These are phyloP conservation scores for Candida sp. DNA, from an alignment of 1,139 yeast genomes.

Conservation along the genomic window DNA sequence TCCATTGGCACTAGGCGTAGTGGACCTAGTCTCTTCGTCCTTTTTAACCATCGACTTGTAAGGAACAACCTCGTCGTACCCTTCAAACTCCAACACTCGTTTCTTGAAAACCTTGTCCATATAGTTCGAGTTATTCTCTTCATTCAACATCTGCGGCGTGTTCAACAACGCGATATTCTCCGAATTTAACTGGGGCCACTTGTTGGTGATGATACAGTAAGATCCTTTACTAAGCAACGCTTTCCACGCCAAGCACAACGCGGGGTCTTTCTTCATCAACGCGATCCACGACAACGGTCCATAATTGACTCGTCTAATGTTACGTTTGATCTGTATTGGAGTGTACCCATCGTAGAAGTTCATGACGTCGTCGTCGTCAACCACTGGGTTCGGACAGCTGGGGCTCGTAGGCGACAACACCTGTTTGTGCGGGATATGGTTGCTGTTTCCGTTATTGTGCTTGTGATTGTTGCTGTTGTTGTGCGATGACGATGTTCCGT, in stretches of 20 bases:
- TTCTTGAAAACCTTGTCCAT: conserved; percentile 33
- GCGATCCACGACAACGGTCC: conserved; percentile 58
- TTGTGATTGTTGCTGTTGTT: neutral
- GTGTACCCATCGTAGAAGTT: conserved; percentile 48
- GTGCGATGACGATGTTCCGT: neutral
- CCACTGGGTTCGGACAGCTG: conserved; percentile 25
- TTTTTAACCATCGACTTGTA: conserved; percentile 31
- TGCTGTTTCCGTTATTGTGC: conserved; percentile 5
- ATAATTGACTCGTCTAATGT: conserved; percentile 39
- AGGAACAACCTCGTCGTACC: conserved; percentile 40
- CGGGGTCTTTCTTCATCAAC: conserved; percentile 52
- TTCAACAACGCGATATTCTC: conserved; percentile 28
- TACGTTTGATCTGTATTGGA: conserved; percentile 39
- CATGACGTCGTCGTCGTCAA: conserved; percentile 28
- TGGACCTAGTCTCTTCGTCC: conserved; percentile 14
- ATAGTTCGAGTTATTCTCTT: conserved; percentile 11
- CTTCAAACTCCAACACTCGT: conserved; percentile 38
- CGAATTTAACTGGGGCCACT: conserved; percentile 15
- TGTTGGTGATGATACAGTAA: conserved; percentile 20
- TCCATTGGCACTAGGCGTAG: conserved; percentile 16
- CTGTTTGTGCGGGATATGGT: conserved; percentile 3
- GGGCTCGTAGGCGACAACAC: conserved; percentile 3
- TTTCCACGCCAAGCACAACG: conserved; percentile 37
- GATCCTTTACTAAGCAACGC: conserved; percentile 21
- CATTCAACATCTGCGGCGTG: conserved; percentile 14